Evolutionary conservation across 257 asterid genomes (phyloP).

Genomic region (Marsdenia floribunda): DNA sequence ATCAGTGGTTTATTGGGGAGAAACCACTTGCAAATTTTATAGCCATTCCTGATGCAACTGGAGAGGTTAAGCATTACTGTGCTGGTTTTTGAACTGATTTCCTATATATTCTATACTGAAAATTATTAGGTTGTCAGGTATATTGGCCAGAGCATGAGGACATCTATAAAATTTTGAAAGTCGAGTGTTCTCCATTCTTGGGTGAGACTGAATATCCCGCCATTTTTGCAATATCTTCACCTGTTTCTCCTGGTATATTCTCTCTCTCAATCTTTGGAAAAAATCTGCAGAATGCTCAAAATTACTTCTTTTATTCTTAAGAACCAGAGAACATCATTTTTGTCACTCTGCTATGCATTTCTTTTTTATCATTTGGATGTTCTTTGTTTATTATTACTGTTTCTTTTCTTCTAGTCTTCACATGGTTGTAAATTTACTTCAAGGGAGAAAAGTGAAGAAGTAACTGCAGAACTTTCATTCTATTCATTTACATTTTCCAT

Average conservation of each 20-base stretch:
- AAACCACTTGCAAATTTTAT: conserved; percentile 65
- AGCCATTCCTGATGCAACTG: conserved; percentile 61
- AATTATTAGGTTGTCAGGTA: conserved; percentile 33
- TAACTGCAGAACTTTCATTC: not conserved
- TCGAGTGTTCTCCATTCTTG: conserved; percentile 74
- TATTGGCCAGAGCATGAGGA: conserved; percentile 79
- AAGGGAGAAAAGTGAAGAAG: not conserved
- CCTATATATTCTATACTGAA: not conserved
- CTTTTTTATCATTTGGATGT: not conserved
- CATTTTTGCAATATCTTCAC: conserved; percentile 78
- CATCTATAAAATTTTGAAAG: conserved; percentile 69
- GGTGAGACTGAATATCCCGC: conserved; percentile 63
- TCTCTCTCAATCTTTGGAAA: not conserved
- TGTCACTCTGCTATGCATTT: not conserved
- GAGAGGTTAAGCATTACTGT: conserved; percentile 50
- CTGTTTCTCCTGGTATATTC: conserved; percentile 75
- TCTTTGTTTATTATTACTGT: not conserved
- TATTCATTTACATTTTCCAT: not conserved
- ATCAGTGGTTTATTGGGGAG: conserved; percentile 85
- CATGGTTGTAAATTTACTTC: not conserved
- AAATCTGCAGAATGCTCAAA: not conserved
- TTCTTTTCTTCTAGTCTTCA: not conserved
- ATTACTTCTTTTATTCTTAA: not conserved
- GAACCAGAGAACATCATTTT: not conserved
- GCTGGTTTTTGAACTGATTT: not conserved